These are phyloP conservation scores for Torulaspora pretoriensis DNA, from an alignment of 1,139 yeast genomes.

Conservation along the genomic window DNA sequence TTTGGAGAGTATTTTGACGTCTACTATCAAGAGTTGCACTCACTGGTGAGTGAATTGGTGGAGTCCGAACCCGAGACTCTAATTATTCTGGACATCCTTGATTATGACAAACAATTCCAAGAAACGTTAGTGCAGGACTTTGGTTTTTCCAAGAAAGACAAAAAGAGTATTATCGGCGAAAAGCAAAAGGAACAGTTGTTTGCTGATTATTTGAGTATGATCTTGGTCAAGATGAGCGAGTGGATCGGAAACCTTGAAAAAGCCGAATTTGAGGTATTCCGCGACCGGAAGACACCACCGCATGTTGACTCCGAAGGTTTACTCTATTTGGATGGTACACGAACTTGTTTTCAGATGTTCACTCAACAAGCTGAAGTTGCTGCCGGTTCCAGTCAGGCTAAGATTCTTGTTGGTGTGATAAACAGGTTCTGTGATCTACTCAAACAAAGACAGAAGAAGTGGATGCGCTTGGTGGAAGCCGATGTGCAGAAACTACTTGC, in stretches of 20 bases:
- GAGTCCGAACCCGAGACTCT: slow-evolving; percentile 71
- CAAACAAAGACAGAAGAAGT: slow-evolving; percentile 55
- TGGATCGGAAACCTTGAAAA: slow-evolving; percentile 69
- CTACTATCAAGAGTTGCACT: slow-evolving; percentile 66
- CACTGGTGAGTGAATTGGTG: slow-evolving; percentile 57
- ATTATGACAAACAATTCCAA: slow-evolving; percentile 69
- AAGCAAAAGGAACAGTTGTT: slow-evolving; percentile 57
- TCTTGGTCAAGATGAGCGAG: slow-evolving; percentile 69
- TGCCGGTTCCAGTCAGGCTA: slow-evolving; percentile 79
- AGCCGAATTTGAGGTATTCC: slow-evolving; percentile 61
- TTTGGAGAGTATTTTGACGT: slow-evolving; percentile 57
- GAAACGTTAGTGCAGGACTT: slow-evolving; percentile 47
- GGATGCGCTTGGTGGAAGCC: slow-evolving; percentile 52
- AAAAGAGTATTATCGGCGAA: slow-evolving; percentile 60
- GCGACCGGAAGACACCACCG: slow-evolving; percentile 64
- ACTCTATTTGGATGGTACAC: slow-evolving; percentile 63
- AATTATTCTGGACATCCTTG: slow-evolving; percentile 58
- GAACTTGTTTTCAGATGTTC: slow-evolving; percentile 74
- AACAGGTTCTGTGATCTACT: slow-evolving; percentile 66
- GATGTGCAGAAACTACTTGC: slow-evolving; percentile 56
- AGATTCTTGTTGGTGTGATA: slow-evolving; percentile 77
- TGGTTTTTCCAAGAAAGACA: slow-evolving; percentile 42
- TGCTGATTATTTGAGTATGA: slow-evolving; percentile 68
- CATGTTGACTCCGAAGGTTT: slow-evolving; percentile 63
- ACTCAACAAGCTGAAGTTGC: slow-evolving; percentile 92